Base-by-base conservation (phyloP, 176 grass and related monocot species). In the Tuctoria greenei region DNA sequence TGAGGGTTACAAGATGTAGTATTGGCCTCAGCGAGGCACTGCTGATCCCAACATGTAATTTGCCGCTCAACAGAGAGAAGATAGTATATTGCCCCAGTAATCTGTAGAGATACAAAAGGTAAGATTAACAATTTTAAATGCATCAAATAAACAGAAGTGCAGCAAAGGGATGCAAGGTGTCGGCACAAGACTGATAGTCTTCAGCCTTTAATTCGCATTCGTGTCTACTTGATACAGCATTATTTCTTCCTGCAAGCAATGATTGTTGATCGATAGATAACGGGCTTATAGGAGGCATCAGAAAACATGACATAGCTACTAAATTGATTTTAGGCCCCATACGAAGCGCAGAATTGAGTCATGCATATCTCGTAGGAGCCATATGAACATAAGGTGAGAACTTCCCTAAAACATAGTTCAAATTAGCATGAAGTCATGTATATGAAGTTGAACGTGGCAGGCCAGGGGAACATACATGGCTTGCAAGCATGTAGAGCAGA, bases 401-500 rank as follows among this genome's bases (percentile, higher is more conserved):
- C 0, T 36, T 61, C 1, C 9, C 5, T 65, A 63, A 2, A 64
- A 25, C 8, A 45, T 78, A 55, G 27, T 10, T 60, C 57, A 34
- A 77, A 61, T 28, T 77, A 69, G 61, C 9, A 40, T 79, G 61
- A 27, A 83, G 38, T 64, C 25, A 7, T 68, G 26, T 26, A 76
- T 25, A 54, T 60, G 8, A 66, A 78, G 7, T 8, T 42, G 34
- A 58, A 84, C 14, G 25, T 81, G 50, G 18, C 8, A 47, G 18
- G 38, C 18, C 11, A 50, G 75, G n/a, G 28, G 18, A 6, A 15
- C 72, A 43, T 98, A 98, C 95, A 92, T 98, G 95, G 31, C 91
- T 98, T 37, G 89, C 95, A 66, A 98, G 84, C 91, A 98, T 92
- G 85, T 92, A 98, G 34, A 86, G 69, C 61, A 94, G 80, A 79